A percentile compares a stretch with the other conserved stretches of the same genome.
Conservation (phyloP, 495 filamentous ascomycete genomes). For the Tuber magnatum region DNA sequence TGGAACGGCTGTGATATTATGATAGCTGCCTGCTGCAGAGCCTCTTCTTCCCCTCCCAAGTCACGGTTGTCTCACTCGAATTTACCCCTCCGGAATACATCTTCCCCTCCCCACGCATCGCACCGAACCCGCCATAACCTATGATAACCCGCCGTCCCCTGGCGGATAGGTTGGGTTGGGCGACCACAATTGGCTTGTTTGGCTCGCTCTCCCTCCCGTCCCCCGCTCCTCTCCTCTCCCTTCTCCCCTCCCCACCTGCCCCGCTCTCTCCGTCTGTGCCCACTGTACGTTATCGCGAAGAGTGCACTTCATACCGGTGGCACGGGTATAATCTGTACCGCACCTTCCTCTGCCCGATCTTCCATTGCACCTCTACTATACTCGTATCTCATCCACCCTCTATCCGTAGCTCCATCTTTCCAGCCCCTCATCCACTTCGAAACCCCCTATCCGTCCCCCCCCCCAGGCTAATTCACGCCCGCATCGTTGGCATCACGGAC, state of each 20-base stretch:
- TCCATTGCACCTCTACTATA: not conserved
- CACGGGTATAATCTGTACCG: not conserved
- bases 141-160: not conserved
- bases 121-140: not conserved
- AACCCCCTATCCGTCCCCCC: not conserved
- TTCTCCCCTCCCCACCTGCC: constrained; percentile 4
- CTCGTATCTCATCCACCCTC: not conserved
- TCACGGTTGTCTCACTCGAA: not conserved
- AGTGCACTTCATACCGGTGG: not conserved
- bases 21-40: not conserved
- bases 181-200: not conserved
- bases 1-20: too few relatives aligned
- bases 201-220: not conserved
- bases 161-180: not conserved
- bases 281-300: not conserved
- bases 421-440: not conserved
- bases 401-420: not conserved
- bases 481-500: constrained; percentile 11
- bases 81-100: not conserved
- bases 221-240: not conserved
- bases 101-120: not conserved
- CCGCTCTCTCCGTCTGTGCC: not conserved
- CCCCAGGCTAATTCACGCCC: not conserved
- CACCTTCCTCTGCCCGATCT: not conserved
- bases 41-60: not conserved